These are phyloP conservation scores for Metarhizium album DNA, from an alignment of 2,329 filamentous ascomycete genomes.

Conservation along the genomic window DNA sequence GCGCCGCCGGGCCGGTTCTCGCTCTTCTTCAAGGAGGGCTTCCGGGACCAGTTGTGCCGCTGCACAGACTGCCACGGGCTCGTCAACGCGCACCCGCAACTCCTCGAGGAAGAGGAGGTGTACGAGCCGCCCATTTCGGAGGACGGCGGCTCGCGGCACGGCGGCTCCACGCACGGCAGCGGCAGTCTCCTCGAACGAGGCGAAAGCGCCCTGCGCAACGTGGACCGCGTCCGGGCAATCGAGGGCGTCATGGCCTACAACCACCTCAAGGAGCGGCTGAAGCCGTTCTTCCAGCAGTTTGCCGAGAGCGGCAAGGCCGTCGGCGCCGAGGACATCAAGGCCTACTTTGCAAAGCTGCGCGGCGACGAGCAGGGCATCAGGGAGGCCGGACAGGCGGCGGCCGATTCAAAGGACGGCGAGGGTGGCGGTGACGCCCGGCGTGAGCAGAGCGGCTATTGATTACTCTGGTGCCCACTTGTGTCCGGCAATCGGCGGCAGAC, in stretches of 20 bases:
- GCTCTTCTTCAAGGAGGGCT: constrained; percentile 69
- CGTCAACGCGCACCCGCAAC: constrained; percentile 61
- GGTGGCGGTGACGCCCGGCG: constrained; percentile 26
- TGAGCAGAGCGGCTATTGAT: constrained; percentile 45
- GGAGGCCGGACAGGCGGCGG: constrained; percentile 45
- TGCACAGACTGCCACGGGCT: constrained; percentile 71
- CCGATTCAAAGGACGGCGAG: constrained; percentile 22
- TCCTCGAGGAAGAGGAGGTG: constrained; percentile 86
- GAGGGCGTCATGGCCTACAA: constrained; percentile 99
- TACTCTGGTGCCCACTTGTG: neutral
- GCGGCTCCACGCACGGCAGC: constrained; percentile 54
- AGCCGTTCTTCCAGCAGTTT: constrained; percentile 86
- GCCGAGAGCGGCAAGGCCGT: constrained; percentile 84
- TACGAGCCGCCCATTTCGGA: constrained; percentile 87
- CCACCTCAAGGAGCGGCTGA: constrained; percentile 90
- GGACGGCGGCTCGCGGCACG: constrained; percentile 40
- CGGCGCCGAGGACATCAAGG: constrained; percentile 90
- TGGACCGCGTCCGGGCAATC: constrained; percentile 87
- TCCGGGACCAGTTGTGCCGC: constrained; percentile 73
- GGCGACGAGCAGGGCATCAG: constrained; percentile 71
- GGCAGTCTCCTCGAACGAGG: constrained; percentile 82
- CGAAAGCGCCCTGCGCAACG: constrained; percentile 80
- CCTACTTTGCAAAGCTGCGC: constrained; percentile 86
- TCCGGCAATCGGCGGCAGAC: neutral
- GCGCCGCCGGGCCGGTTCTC: constrained; percentile 54